Evolutionary conservation across 2,329 filamentous ascomycete species (phyloP).

Genomic region (Triangularia verruculosa): DNA sequence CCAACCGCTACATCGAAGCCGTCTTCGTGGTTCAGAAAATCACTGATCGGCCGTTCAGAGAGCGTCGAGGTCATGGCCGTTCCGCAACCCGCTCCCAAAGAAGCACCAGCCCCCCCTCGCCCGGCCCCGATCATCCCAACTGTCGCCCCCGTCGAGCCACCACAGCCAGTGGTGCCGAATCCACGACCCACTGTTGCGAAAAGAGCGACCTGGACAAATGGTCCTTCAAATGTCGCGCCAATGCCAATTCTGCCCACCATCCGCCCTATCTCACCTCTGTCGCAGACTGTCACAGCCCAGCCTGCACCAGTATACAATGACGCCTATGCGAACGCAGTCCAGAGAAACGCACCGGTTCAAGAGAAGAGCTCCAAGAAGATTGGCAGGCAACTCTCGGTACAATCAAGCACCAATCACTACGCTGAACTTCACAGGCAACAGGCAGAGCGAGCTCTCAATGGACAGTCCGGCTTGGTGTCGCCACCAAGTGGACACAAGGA

Average conservation of each 20-base stretch:
- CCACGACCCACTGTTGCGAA: constrained; percentile 62
- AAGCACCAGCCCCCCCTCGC: constrained; percentile 38
- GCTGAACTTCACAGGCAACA: constrained; percentile 86
- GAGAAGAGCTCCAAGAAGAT: constrained; percentile 83
- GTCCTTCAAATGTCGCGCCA: constrained; percentile 73
- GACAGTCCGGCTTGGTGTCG: constrained; percentile 70
- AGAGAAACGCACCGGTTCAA: constrained; percentile 43
- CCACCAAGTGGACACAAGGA: constrained; percentile 81
- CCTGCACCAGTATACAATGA: constrained; percentile 59
- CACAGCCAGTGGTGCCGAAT: constrained; percentile 32
- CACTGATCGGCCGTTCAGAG: constrained; percentile 78
- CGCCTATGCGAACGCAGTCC: constrained; percentile 41
- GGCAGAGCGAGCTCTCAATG: constrained; percentile 85
- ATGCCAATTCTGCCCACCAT: constrained; percentile 97
- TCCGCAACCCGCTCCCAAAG: constrained; percentile 40
- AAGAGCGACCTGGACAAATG: constrained; percentile 90
- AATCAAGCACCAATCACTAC: constrained; percentile 90
- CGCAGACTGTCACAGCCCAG: constrained; percentile 86
- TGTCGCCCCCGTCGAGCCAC: constrained; percentile 40
- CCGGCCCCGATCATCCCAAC: constrained; percentile 40
- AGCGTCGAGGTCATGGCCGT: constrained; percentile 55
- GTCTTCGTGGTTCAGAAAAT: constrained; percentile 90
- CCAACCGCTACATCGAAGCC: constrained; percentile 70
- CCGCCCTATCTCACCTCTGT: constrained; percentile 91
- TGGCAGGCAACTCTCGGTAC: constrained; percentile 87